A percentile compares a stretch with the other conserved stretches of the same genome.
These are phyloP conservation scores for Avena eriantha DNA, from an alignment of 176 grass and related monocot species.

Conservation along the genomic window DNA sequence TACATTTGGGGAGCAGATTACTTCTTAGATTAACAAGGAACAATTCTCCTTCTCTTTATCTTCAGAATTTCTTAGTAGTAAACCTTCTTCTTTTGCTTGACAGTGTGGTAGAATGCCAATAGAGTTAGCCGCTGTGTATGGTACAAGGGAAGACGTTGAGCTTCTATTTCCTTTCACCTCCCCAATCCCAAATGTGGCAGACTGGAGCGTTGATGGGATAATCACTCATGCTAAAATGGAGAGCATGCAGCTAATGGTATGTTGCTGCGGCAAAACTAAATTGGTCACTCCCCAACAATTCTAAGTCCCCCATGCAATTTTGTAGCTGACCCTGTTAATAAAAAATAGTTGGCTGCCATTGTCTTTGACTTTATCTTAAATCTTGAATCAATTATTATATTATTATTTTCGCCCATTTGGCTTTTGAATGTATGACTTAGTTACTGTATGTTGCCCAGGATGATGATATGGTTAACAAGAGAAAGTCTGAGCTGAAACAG, in stretches of 20 bases:
- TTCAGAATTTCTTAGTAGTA: slow-evolving; percentile 8
- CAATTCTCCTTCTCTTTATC: neutral
- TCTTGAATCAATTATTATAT: neutral
- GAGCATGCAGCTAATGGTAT: slow-evolving; percentile 34
- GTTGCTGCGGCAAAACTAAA: neutral
- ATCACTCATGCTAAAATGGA: slow-evolving; percentile 8
- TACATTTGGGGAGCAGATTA: neutral
- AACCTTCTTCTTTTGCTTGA: neutral
- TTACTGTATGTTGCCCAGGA: slow-evolving; percentile 25
- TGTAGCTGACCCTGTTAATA: neutral
- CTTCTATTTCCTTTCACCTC: slow-evolving; percentile 45
- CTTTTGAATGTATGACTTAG: neutral
- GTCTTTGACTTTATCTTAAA: neutral
- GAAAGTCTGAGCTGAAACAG: slow-evolving; percentile 41
- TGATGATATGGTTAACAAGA: slow-evolving; percentile 28
- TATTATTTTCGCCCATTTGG: neutral
- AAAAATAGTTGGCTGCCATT: neutral
- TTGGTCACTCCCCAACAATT: neutral
- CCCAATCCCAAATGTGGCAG: neutral
- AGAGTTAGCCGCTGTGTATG: slow-evolving; percentile 52
- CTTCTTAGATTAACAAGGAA: neutral
- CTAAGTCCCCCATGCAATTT: neutral
- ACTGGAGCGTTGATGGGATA: slow-evolving; percentile 17
- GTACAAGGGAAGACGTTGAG: slow-evolving; percentile 42
- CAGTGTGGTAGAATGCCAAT: slow-evolving; percentile 52